Conservation (phyloP, 1,139 yeast genomes). For the Saccharomyces hybrid region DNA sequence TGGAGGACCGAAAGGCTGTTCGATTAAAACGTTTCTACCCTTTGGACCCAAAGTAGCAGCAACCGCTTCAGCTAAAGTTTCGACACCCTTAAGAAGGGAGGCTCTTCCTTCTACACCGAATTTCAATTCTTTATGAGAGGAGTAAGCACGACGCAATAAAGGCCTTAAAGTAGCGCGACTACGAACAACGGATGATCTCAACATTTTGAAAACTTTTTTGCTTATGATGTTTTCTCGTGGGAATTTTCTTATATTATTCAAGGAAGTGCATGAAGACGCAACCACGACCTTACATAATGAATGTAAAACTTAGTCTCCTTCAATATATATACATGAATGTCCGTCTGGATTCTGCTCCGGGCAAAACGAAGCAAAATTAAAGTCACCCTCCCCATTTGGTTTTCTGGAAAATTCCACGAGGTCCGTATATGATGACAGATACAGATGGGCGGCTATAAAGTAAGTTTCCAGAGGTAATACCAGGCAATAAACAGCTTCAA, state of each 20-base stretch:
- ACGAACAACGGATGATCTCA: slow-evolving; percentile 1
- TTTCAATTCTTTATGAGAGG: slow-evolving; percentile 90
- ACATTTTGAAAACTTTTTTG: neutral
- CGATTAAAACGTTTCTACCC: slow-evolving; percentile 95
- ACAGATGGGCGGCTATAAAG: neutral
- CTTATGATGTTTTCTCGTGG: neutral
- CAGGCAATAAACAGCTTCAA: neutral
- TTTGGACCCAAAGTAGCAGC: slow-evolving; percentile 97
- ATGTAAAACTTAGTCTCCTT: neutral
- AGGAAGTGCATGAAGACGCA: neutral
- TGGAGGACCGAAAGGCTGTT: slow-evolving; percentile 95
- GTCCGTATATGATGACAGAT: neutral
- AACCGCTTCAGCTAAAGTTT: slow-evolving; percentile 93
- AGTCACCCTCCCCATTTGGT: neutral
- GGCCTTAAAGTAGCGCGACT: neutral
- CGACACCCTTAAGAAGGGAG: slow-evolving; percentile 90
- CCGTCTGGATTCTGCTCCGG: neutral
- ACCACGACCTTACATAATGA: neutral
- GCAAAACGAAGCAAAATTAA: neutral
- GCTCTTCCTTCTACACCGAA: slow-evolving; percentile 99
- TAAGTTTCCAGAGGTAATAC: neutral
- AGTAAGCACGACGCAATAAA: slow-evolving; percentile 29
- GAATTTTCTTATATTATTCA: neutral
- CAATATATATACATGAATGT: neutral
- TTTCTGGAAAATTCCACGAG: neutral